Evolutionary conservation across 208 protist genomes (phyloP), one percentile per base, ranked within the genome.

Genomic region (Trypanosoma vivax): DNA sequence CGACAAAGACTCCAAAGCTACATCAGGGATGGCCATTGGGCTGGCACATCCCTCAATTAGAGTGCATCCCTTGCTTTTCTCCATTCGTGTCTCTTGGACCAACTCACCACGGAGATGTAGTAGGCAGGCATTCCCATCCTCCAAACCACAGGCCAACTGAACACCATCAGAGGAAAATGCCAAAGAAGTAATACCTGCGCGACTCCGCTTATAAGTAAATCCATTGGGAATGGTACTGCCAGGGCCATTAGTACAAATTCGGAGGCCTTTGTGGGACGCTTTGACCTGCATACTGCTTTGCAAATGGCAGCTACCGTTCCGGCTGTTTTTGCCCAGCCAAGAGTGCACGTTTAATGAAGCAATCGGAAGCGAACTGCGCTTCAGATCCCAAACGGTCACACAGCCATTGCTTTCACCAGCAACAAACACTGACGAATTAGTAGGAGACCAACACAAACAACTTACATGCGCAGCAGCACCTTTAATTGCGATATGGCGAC

Each of bases 391-490:
- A 18, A 84, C 23, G 16, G 74, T 60, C 9, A 92, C 71, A 5
- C 69, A 40, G 10, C 83, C 83, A 24, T 60, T 60, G 18, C 60
- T 65, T 50, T 85, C 79, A 2, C 77, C 83, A 16, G 77, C 79
- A 16, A 77, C 79, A 50, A 92, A 80, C 5, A 92, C 46, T 29
- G 60, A 35, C 9, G 74, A 47, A 54, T 75, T 55, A 41, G 75
- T 78, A 31, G 83, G 83, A 5, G 77, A 88, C 79, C 79, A 92
- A 39, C 60, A 64, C 31, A 86, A 45, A 28, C 64, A 71, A 16
- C 65, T 80, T n/a, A 82, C 74, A 23, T 68, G 49, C 1, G 76
- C 33, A 21, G 59, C 41, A 58, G 82, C 83, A 48, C 69, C 75
- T n/a, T 81, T 73, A 33, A 90, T 65, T 0, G 56, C 48, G 27